These are phyloP conservation scores for Coprinopsis cinerea DNA, from an alignment of 768 basidiomycete genomes.

Conservation along the genomic window DNA sequence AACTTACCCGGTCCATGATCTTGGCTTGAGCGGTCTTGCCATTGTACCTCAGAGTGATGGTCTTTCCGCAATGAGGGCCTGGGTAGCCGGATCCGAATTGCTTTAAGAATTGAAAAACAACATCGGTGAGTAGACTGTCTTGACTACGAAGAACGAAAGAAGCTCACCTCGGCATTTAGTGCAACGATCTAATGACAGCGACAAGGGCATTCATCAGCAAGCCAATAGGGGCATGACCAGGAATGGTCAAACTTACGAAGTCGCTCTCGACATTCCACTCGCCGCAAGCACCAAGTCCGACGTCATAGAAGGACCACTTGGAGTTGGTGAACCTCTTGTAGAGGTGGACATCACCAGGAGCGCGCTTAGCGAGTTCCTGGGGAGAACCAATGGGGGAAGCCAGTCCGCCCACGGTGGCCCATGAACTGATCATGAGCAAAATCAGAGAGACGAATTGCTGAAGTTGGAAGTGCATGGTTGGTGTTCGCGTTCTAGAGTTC, in stretches of 20 bases:
- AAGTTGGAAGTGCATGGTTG: constrained; percentile 2
- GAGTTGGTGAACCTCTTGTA: constrained; percentile 19
- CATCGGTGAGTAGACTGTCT: neutral
- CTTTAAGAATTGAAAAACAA: neutral
- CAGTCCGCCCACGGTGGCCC: constrained; percentile 1
- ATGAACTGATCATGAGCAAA: neutral
- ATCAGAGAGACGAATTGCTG: neutral
- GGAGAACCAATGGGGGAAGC: constrained; percentile 8
- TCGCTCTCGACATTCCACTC: constrained; percentile 19
- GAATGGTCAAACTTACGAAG: constrained; percentile 18
- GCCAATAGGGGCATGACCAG: neutral
- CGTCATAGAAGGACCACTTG: constrained; percentile 27
- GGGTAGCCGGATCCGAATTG: constrained; percentile 54
- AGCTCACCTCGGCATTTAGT: constrained; percentile 17
- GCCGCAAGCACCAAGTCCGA: constrained; percentile 29
- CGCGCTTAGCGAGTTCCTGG: constrained; percentile 22
- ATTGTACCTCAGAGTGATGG: constrained; percentile 53
- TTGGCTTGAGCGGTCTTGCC: constrained; percentile 54
- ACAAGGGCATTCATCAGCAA: neutral
- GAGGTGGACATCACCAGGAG: constrained; percentile 17
- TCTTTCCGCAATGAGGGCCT: constrained; percentile 55
- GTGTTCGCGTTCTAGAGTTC: neutral
- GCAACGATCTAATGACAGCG: constrained; percentile 24
- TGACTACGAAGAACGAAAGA: neutral
- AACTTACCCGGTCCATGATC: constrained; percentile 57